A percentile compares a stretch with the other conserved stretches of the same genome.
These are phyloP conservation scores for Sedum album DNA, from an alignment of 164 flowering plant genomes.

Conservation along the genomic window DNA sequence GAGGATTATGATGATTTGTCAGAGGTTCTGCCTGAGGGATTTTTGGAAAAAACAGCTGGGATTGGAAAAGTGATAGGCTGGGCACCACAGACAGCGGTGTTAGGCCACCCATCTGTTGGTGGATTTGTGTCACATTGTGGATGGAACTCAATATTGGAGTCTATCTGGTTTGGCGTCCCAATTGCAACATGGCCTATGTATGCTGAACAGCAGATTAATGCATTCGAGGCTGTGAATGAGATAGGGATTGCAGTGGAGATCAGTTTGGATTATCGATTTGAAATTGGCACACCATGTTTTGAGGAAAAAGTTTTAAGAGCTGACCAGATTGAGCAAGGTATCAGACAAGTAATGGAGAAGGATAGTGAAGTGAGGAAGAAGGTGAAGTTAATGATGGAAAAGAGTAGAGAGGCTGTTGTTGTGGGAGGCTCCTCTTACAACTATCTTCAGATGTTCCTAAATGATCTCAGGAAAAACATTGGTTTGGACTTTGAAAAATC, in stretches of 20 bases:
- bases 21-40: conserved; percentile 25
- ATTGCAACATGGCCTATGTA: conserved; percentile 38
- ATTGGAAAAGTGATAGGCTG: conserved; percentile 31
- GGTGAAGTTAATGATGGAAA: conserved; percentile 10
- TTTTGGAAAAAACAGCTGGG: conserved; percentile 21
- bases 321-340: not conserved
- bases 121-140: conserved; percentile 47
- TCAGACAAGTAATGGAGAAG: conserved; percentile 2
- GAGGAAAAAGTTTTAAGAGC: not conserved
- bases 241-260: conserved; percentile 16
- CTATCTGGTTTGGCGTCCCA: conserved; percentile 34
- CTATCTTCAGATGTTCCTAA: not conserved
- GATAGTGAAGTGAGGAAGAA: conserved; percentile 9
- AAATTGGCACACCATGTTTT: not conserved
- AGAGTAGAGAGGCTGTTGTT: conserved; percentile 10
- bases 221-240: conserved; percentile 23
- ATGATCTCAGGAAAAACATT: not conserved
- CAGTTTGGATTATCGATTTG: conserved; percentile 17
- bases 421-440: conserved; percentile 9
- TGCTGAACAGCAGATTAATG: conserved; percentile 37
- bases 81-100: conserved; percentile 31
- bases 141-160: conserved; percentile 41
- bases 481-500: not conserved
- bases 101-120: conserved; percentile 27
- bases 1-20: not conserved